Percentiles rank a stretch among this genome's conserved stretches.
Evolutionary conservation across 108 stramenopile species (phyloP).

Genomic region (Cyclostephanos tholiformis): DNA sequence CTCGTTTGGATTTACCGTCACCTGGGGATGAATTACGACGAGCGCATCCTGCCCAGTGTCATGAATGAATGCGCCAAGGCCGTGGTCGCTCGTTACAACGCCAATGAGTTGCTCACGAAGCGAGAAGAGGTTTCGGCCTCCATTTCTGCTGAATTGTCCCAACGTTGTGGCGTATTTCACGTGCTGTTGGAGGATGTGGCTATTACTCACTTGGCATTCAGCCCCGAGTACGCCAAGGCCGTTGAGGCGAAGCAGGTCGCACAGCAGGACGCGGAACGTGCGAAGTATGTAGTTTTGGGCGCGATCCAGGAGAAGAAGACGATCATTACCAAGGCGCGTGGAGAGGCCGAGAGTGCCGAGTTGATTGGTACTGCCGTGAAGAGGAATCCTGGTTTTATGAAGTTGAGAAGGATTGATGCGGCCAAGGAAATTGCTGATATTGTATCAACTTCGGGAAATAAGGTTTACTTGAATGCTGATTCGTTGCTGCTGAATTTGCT

Average conservation of each 20-base stretch:
- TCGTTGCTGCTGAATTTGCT: slow-evolving; percentile 94
- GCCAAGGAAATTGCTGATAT: slow-evolving; percentile 98
- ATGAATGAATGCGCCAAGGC: slow-evolving; percentile 99
- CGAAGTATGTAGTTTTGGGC: slow-evolving; percentile 97
- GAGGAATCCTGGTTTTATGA: slow-evolving; percentile 99
- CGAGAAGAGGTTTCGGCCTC: slow-evolving; percentile 91
- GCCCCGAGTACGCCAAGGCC: slow-evolving; percentile 97
- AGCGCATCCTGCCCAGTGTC: slow-evolving; percentile 96
- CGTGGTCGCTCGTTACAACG: slow-evolving; percentile 98
- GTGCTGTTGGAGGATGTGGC: slow-evolving; percentile 96
- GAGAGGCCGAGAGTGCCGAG: slow-evolving; percentile 98
- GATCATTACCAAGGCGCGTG: slow-evolving; percentile 98
- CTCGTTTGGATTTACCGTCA: slow-evolving; percentile 95
- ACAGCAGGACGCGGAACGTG: slow-evolving; percentile 99
- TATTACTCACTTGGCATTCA: slow-evolving; percentile 98
- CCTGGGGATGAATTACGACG: slow-evolving; percentile 97
- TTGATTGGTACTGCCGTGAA: slow-evolving; percentile 98
- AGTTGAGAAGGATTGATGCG: slow-evolving; percentile 98
- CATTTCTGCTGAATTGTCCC: slow-evolving; percentile 80
- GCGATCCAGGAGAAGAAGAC: slow-evolving; percentile 98
- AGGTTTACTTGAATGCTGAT: slow-evolving; percentile 97
- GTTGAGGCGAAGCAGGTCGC: slow-evolving; percentile 99
- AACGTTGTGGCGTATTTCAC: slow-evolving; percentile 89
- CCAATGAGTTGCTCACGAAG: slow-evolving; percentile 98
- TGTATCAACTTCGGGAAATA: slow-evolving; percentile 89